Evolutionary conservation across 2,329 filamentous ascomycete genomes (phyloP), one percentile per base, ranked within the genome.

Genomic region (Fusarium newnesense): DNA sequence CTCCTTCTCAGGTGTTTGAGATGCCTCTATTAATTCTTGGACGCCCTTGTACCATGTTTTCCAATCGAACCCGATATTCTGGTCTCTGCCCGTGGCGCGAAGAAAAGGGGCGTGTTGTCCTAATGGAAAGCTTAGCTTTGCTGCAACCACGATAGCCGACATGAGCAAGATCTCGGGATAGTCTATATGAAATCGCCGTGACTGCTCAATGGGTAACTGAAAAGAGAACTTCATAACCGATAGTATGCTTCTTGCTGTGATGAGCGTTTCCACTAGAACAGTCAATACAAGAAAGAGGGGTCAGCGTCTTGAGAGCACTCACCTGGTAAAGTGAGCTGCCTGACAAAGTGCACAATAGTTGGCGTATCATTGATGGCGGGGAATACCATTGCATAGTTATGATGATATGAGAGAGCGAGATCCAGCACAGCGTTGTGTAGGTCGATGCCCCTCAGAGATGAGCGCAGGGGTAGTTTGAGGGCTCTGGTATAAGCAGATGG

Each of bases 41-140:
- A 89, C 88, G 26, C 84, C 82, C 7, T 84, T 80, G 50, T 84
- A 83, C 96, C 96, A 98, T 36, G 81, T 82, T 1, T 81, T 71
- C 96, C 96, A 98, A 78, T 96, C 85, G 62, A 98, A 75, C 34
- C 39, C 58, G 21, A 76, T 30, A 32, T 26, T 64, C 28, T 46
- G 77, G 69, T 59, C 79, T 26, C 40, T 34, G 40, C 36, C 30
- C 26, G 54, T 57, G n/a, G 44, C 52, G 34, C 53, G 54, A 28
- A 76, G 58, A 24, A 84, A 85, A 40, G 78, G 81, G 12, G 87
- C 87, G 73, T 85, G 77, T 28, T 84, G 83, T 76, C 94, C 90
- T 49, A 97, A 90, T 0, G 96, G 94, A 76, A 94, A 95, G 26
- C 93, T 85, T 5, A 97, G 81, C 76, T 98, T 98, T 7, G 92